Conservation (phyloP, 495 filamentous ascomycete species). For the Aspergillus bertholletiae region DNA sequence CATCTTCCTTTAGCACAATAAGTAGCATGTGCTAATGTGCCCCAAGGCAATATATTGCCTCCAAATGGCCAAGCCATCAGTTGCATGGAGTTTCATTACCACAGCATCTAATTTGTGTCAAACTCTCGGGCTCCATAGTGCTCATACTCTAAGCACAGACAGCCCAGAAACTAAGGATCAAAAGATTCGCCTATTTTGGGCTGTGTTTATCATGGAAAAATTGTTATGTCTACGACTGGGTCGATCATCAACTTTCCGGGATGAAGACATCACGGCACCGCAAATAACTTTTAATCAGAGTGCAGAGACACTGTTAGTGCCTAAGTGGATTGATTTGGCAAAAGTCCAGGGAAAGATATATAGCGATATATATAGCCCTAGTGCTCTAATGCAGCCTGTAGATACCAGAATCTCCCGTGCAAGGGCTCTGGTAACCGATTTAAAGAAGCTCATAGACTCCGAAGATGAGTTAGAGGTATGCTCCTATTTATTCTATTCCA, state of each 20-base stretch:
- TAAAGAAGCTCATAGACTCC: slow-evolving; percentile 5
- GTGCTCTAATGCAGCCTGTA: slow-evolving; percentile 4
- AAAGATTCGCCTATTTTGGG: slow-evolving; percentile 7
- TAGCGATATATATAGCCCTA: slow-evolving; percentile 9
- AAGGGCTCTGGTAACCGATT: slow-evolving; percentile 7
- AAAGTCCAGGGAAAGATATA: slow-evolving; percentile 10
- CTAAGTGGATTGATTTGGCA: slow-evolving; percentile 8
- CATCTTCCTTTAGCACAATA: background rate
- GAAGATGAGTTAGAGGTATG: slow-evolving; percentile 11
- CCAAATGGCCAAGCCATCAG: slow-evolving; percentile 5
- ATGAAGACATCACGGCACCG: slow-evolving; percentile 7
- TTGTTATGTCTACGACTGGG: background rate
- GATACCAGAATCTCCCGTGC: slow-evolving; percentile 8
- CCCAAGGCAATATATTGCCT: slow-evolving; percentile 10
- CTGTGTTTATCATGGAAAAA: slow-evolving; percentile 6
- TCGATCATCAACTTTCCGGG: slow-evolving; percentile 6
- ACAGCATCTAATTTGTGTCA: slow-evolving; percentile 9
- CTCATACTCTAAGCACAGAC: background rate
- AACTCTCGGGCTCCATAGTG: slow-evolving; percentile 7
- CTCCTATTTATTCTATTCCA: background rate
- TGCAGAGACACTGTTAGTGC: slow-evolving; percentile 2
- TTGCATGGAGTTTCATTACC: slow-evolving; percentile 12
- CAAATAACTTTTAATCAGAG: background rate
- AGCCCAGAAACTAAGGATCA: background rate
- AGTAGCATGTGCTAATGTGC: background rate